Conservation (phyloP, 495 filamentous ascomycete species). For the Aspergillus mulundensis region DNA sequence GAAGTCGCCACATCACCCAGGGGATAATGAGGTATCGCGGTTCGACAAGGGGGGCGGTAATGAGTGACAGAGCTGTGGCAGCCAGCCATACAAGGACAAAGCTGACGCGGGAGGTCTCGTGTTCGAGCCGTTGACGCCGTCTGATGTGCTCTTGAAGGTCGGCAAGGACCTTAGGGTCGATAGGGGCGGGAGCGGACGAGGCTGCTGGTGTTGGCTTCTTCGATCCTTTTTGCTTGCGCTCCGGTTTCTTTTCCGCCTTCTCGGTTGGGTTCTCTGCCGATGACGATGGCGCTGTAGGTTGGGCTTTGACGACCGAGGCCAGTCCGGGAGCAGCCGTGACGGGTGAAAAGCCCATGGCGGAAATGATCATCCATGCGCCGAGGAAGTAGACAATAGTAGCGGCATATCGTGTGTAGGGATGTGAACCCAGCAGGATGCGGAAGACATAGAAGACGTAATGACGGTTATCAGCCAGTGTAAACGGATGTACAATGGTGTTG, state of each 20-base stretch:
- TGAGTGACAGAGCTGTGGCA: slow-evolving; percentile 67
- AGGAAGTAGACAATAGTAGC: slow-evolving; percentile 60
- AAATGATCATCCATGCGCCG: slow-evolving; percentile 57
- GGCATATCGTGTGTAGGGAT: slow-evolving; percentile 61
- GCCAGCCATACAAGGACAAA: slow-evolving; percentile 67
- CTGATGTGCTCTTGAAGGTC: slow-evolving; percentile 32
- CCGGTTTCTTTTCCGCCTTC: slow-evolving; percentile 17
- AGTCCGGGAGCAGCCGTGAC: slow-evolving; percentile 23
- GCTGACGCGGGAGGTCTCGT: slow-evolving; percentile 38
- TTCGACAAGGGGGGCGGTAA: slow-evolving; percentile 89
- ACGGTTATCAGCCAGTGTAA: slow-evolving; percentile 92
- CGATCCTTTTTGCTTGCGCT: slow-evolving; percentile 22
- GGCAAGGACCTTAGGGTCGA: slow-evolving; percentile 30
- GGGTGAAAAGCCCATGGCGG: slow-evolving; percentile 48
- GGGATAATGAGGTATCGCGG: slow-evolving; percentile 92
- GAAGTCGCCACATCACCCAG: slow-evolving; percentile 89
- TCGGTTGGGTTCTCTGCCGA: slow-evolving; percentile 24
- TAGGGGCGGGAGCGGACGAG: slow-evolving; percentile 17
- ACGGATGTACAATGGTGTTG: slow-evolving; percentile 95
- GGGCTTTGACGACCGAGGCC: slow-evolving; percentile 20
- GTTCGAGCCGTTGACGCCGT: slow-evolving; percentile 31
- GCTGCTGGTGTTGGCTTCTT: slow-evolving; percentile 19
- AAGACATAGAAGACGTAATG: slow-evolving; percentile 98
- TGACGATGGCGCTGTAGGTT: slow-evolving; percentile 4
- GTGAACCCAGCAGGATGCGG: slow-evolving; percentile 67